Base-by-base conservation (phyloP, 768 basidiomycete species). In the Phlegmacium glaucopus region DNA sequence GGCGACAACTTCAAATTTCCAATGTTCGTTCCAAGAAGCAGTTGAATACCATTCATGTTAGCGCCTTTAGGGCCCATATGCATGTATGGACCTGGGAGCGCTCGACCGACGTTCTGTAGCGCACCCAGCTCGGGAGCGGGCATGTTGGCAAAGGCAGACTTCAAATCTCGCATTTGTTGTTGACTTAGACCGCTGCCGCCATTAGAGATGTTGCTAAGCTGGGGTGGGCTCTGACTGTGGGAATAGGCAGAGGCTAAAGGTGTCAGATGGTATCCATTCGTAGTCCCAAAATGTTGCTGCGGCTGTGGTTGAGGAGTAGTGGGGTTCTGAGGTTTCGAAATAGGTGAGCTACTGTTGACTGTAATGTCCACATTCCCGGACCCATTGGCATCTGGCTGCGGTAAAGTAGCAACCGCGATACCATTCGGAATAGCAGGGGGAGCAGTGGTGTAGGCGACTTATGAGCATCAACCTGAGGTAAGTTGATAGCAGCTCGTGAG, bases 101-200 rank as follows among this genome's bases (percentile, higher is more conserved):
- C 47, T 60, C 63, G 42, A 64, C 62, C 43, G 37, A 62, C 55
- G 43, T 60, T 52, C 37, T 72, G 72, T 43, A 69, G 57, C 32
- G 62, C 54, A 43, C 68, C 66, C 30, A 72, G 54, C 38, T 75
- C 77, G 49, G 68, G 71, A 12, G 61, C 64, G 44, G 64, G 58
- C 51, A 71, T 59, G 45, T 61, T 71, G 4, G 75, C 76, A 48
- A 83, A 77, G 3, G 76, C 79, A 8, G 76, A 64, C 63, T 84
- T 83, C 36, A 85, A 56, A 45, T 69, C 74, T 60, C 82, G 80
- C 61, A 85, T 67, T 55, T 85, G 82, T 50, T 85, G 84, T 16
- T 68, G 49, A 28, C 71, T 78, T 37, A 85, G 60, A 10, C 56
- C 57, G n/a, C 47, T 42, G 2, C 68, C 67, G 4, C 22, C 22